These are phyloP conservation scores for Cadophora malorum DNA, from an alignment of 2,329 filamentous ascomycete genomes.

Conservation along the genomic window DNA sequence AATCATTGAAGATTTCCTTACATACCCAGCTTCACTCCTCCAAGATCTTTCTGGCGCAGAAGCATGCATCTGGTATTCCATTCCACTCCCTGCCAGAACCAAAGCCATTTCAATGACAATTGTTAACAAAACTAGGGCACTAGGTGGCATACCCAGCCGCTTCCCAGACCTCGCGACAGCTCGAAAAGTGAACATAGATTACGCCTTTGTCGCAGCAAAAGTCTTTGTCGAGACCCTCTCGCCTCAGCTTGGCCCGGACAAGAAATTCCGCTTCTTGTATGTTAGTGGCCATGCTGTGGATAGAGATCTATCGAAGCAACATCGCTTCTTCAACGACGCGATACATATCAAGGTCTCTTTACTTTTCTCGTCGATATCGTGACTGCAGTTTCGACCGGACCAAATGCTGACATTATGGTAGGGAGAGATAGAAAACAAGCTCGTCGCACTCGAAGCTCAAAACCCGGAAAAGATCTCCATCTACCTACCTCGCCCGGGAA, in stretches of 20 bases:
- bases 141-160: slow-evolving; percentile 9
- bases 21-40: slow-evolving; percentile 47
- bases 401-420: not conserved
- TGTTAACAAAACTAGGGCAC: slow-evolving; percentile 8
- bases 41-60: slow-evolving; percentile 28
- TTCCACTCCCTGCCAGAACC: not conserved
- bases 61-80: slow-evolving; percentile 33
- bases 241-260: slow-evolving; percentile 12
- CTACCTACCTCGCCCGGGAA: slow-evolving; percentile 17
- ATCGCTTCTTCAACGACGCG: slow-evolving; percentile 47
- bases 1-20: slow-evolving; percentile 59
- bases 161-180: slow-evolving; percentile 16
- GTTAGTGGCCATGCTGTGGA: slow-evolving; percentile 48
- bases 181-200: slow-evolving; percentile 20
- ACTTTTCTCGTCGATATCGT: no score
- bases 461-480: slow-evolving; percentile 10
- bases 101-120: slow-evolving; percentile 7
- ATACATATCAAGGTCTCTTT: slow-evolving; percentile 40
- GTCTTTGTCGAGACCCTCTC: slow-evolving; percentile 19
- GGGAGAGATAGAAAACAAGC: slow-evolving; percentile 22
- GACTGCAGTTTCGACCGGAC: not conserved
- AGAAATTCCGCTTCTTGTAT: slow-evolving; percentile 52
- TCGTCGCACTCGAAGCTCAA: slow-evolving; percentile 5
- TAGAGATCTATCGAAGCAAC: slow-evolving; percentile 47
- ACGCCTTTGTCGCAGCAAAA: slow-evolving; percentile 17